Conservation (phyloP, 1,139 yeast genomes). For the Candida glucosophila region DNA sequence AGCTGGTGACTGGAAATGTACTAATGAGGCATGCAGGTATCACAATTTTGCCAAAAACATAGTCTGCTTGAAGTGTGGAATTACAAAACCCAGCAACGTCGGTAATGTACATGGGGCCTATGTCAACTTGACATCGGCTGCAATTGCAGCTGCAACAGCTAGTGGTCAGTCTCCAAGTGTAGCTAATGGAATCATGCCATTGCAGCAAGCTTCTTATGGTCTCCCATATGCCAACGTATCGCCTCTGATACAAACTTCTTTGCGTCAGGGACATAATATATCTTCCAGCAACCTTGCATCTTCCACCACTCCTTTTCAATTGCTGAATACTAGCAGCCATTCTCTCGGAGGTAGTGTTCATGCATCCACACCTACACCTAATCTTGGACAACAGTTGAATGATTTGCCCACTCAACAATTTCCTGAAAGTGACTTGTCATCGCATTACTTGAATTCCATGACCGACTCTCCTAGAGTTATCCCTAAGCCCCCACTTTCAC, state of each 20-base stretch:
- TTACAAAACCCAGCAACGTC: constrained; percentile 42
- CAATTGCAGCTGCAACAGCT: constrained; percentile 48
- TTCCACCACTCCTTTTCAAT: too few species aligned
- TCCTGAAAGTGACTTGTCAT: too few species aligned
- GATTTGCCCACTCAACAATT: too few species aligned
- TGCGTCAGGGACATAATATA: constrained; percentile 2
- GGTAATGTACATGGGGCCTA: constrained; percentile 18
- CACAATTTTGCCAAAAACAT: constrained; percentile 92
- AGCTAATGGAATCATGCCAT: constrained; percentile 17
- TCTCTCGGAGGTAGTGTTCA: too few species aligned
- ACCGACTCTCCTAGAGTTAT: too few species aligned
- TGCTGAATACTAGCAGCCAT: too few species aligned
- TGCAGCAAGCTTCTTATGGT: constrained; percentile 21
- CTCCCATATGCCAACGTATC: constrained; percentile 3
- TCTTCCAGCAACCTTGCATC: too few species aligned
- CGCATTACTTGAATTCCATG: too few species aligned
- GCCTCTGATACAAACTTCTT: constrained; percentile 1
- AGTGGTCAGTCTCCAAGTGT: constrained; percentile 40
- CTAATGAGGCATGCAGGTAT: constrained; percentile 67
- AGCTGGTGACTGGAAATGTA: constrained; percentile 97
- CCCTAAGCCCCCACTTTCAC: too few species aligned
- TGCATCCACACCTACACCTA: too few species aligned
- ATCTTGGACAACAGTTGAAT: too few species aligned
- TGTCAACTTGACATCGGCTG: constrained; percentile 43
- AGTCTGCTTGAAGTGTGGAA: constrained; percentile 82